phyloP scores from a whole-genome alignment of 768 basidiomycete species.

The Suillus bovinus region DNA sequence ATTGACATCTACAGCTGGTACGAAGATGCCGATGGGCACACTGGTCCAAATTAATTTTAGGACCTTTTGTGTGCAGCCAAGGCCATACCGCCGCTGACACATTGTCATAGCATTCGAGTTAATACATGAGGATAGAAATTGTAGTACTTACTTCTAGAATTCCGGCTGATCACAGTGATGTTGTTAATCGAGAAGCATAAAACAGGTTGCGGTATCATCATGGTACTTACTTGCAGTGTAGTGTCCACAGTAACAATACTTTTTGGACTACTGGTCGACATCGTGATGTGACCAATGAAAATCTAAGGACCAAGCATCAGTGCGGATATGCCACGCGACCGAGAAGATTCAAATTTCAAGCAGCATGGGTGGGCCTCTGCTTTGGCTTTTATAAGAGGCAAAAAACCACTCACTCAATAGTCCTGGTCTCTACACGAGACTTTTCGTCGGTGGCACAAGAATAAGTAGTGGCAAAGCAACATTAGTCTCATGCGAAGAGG shows the following conservation, averaged over 20 bases:
- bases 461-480: no score
- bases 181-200: background rate
- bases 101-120: background rate
- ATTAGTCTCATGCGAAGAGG: no score
- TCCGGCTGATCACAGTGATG: background rate
- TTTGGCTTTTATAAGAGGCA: background rate
- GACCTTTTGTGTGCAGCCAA: background rate
- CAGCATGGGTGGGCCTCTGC: background rate
- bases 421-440: background rate
- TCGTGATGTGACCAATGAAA: background rate
- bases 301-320: background rate
- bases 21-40: background rate
- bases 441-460: background rate
- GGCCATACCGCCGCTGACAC: background rate
- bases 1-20: background rate
- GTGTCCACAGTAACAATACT: background rate
- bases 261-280: background rate
- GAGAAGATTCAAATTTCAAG: background rate
- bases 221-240: no score
- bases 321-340: background rate
- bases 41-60: background rate
- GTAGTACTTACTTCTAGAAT: background rate
- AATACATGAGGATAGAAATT: background rate
- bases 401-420: background rate
- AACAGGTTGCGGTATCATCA: background rate